phyloP scores from a whole-genome alignment of 495 filamentous ascomycete species.

The Sabuloglossum arenarium region DNA sequence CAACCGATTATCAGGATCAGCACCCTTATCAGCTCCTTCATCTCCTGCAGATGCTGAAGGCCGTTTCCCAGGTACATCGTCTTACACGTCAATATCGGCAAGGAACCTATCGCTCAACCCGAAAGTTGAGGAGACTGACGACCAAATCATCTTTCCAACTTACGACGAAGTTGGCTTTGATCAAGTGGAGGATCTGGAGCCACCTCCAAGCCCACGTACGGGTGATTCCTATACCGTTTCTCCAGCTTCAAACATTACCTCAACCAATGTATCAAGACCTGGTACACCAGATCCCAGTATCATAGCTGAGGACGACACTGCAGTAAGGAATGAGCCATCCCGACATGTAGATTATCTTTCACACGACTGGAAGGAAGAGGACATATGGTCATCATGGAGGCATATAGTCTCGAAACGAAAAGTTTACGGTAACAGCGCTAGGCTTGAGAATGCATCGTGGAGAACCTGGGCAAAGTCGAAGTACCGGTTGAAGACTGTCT shows the following conservation, averaged over 20 bases:
- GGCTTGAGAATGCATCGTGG: constrained; percentile 95
- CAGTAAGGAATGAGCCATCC: constrained; percentile 55
- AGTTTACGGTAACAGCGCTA: constrained; percentile 56
- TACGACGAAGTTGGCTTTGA: constrained; percentile 27
- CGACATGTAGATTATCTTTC: constrained; percentile 93
- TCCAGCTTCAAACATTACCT: constrained; percentile 23
- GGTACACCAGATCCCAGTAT: constrained; percentile 10
- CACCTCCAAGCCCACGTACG: constrained; percentile 22
- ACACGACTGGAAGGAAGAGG: constrained; percentile 88
- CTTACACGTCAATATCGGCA: constrained; percentile 35
- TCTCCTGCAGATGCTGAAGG: constrained; percentile 3
- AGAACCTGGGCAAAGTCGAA: constrained; percentile 91
- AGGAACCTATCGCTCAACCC: constrained; percentile 41
- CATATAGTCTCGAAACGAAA: constrained; percentile 63
- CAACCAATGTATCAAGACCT: constrained; percentile 24
- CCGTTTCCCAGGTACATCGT: constrained; percentile 16
- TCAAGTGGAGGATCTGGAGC: constrained; percentile 9
- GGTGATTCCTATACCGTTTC: constrained; percentile 21
- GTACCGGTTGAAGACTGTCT: constrained; percentile 64
- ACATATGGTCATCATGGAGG: constrained; percentile 95
- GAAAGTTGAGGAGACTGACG: constrained; percentile 30
- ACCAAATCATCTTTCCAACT: constrained; percentile 33
- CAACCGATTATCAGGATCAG: constrained; percentile 9
- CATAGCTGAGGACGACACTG: constrained; percentile 61
- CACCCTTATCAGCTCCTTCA: constrained; percentile 16